phyloP scores from a whole-genome alignment of 768 basidiomycete species.

The Boletus huronensis region DNA sequence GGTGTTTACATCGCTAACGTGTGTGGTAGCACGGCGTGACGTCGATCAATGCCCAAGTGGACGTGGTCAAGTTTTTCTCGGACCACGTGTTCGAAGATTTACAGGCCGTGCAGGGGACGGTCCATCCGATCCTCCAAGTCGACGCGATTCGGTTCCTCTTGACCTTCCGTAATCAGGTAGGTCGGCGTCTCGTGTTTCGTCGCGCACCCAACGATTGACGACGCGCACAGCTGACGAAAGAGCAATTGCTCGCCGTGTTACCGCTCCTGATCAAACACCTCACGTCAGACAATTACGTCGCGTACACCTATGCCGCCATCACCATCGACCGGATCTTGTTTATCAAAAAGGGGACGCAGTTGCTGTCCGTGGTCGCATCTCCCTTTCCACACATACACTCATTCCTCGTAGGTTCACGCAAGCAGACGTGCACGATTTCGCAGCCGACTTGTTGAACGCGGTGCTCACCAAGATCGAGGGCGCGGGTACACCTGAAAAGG shows the following conservation, averaged over 20 bases:
- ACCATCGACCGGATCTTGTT: conserved; percentile 95
- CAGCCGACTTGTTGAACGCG: conserved; percentile 65
- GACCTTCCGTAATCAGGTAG: conserved; percentile 93
- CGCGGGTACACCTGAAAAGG: conserved; percentile 80
- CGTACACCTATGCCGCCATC: conserved; percentile 94
- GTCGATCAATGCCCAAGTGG: conserved; percentile 85
- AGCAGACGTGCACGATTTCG: conserved; percentile 81
- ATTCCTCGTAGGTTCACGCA: conserved; percentile 66
- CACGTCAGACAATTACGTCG: conserved; percentile 80
- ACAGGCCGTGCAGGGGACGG: conserved; percentile 58
- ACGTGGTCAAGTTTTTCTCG: conserved; percentile 94
- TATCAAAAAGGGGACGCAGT: conserved; percentile 74
- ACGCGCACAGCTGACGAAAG: conserved; percentile 72
- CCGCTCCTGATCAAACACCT: conserved; percentile 85
- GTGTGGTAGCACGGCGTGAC: conserved; percentile 79
- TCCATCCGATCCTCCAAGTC: conserved; percentile 90
- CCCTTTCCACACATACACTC: neutral
- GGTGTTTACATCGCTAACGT: neutral
- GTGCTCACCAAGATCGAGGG: conserved; percentile 78
- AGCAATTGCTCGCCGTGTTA: conserved; percentile 86
- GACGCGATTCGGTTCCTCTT: conserved; percentile 94
- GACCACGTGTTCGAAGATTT: conserved; percentile 88
- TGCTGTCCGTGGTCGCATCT: conserved; percentile 53
- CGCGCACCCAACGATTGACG: neutral
- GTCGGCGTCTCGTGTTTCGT: conserved; percentile 8